Conservation (phyloP, 257 asterid genomes). For the Cinchona pubescens region DNA sequence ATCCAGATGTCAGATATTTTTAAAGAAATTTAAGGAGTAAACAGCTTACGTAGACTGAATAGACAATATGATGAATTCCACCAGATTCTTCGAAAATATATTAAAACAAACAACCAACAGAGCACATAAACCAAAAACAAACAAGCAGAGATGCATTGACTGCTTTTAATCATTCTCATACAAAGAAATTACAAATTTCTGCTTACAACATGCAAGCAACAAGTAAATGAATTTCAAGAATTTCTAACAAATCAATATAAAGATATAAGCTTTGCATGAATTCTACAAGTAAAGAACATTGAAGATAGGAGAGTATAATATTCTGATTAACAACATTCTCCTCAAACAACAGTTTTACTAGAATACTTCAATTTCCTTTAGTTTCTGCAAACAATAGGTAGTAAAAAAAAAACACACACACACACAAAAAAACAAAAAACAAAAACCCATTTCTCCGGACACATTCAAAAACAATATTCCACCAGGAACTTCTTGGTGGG, state of each 20-base stretch:
- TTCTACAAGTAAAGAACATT: not conserved
- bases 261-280: not conserved
- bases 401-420: no score
- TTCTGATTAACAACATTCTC: not conserved
- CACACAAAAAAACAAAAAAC: not conserved
- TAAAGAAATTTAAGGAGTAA: not conserved
- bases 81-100: not conserved
- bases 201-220: not conserved
- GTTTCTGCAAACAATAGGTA: not conserved
- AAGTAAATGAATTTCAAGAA: not conserved
- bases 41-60: not conserved
- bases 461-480: constrained; percentile 4
- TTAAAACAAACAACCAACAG: not conserved
- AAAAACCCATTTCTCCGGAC: not conserved
- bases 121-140: not conserved
- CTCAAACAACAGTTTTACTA: not conserved
- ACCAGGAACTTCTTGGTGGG: constrained; percentile 1
- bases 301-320: not conserved
- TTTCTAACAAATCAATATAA: not conserved
- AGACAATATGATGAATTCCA: not conserved
- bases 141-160: not conserved
- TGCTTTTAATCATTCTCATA: not conserved
- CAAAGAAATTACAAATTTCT: not conserved
- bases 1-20: not conserved
- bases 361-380: not conserved